Base-by-base conservation (phyloP, 345 rosid species). In the Euphorbia tirucalli region DNA sequence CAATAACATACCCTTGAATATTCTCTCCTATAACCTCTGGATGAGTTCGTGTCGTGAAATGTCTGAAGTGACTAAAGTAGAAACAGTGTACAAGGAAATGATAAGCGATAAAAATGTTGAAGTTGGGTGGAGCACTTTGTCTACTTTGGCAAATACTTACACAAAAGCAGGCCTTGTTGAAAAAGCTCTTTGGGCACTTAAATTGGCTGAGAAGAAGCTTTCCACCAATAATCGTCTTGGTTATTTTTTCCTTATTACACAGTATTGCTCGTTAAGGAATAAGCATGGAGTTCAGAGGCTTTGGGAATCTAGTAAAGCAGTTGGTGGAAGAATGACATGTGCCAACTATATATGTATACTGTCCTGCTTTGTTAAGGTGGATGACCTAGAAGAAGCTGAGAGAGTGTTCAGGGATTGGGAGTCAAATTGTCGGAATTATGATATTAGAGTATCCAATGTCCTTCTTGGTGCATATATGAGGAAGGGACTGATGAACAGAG, bases 1-100 rank as follows among this genome's bases (percentile, higher is more conserved):
- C 44, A 88, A 88, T 76, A 79, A 80, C 62, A 83, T 86, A 68
- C 80, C 86, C 5, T 79, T 82, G 69, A 84, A 81, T 79, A 78
- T 76, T 66, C 83, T 87, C 30, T 87, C 90, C 1, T 87, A 87
- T 65, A 88, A 86, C 76, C 86, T 90, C 21, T 90, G 89, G 92
- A 86, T 89, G 85, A 83, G 78, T 37, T 86, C 89, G 0, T 79
- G 76, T 28, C 79, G 78, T 13, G 73, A 79, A 24, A 43, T 39
- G 7, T 65, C 66, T 24, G 82, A 83, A 15, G 80, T 79, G 31
- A 41, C 50, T 24, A 67, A 57, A 70, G 84, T 69, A 1, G 91
- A 88, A 70, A 61, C 58, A 39, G 85, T 86, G 48, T 88, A 80
- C 31, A 60, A 39, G 61, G 88, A 90, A 75, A 85, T 86, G 89